Evolutionary conservation across 148 eudicot species (phyloP), one percentile per base, ranked within the genome.

Genomic region (Vaccinium myrtillus): DNA sequence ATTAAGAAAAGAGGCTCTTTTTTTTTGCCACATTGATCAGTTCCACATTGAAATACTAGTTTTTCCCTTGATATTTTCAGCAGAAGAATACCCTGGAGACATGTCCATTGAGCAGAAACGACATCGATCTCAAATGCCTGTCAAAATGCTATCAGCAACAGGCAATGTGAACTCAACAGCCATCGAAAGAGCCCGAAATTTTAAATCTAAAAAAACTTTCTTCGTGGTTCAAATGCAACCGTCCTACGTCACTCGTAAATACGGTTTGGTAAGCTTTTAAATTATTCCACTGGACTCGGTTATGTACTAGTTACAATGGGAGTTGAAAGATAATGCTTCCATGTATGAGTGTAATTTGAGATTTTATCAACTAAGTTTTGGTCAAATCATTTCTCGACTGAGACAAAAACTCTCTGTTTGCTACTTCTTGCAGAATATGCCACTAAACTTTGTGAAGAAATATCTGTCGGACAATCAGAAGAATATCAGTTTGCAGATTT

Each of bases 241-340:
- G 23, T 61, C 86, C 43, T 83, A 83, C 77, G 55, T 87, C 36
- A 0, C 27, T 32, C 8, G 7, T 12, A 15, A 0, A 9, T 49
- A 2, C 30, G 15, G 1, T 76, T 21, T 87, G 89, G 91, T 89
- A 89, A 89, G 83, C 74, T 21, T 51, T 51, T 51, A 51, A 51
- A 16, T 50, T 30, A 5, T 5, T 56, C 63, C 14, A 15, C 9
- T 32, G 15, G 18, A 73, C 25, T 39, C 76, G 5, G 16, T 32
- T 1, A 19, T 56, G 63, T 11, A 14, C 63, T 56, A 0, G 19
- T 67, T 67, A 32, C 7, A 18, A 74, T 8, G 54, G 6, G 50
- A 43, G 46, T 43, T 43, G 46, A 43, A 43, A 43, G 6, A 43
- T 74, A n/a, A 32, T 74, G 21, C 50, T 43, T 74, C 27, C 77